Base-by-base conservation (phyloP, 441 rosid genomes). In the Corymbia calophylla region DNA sequence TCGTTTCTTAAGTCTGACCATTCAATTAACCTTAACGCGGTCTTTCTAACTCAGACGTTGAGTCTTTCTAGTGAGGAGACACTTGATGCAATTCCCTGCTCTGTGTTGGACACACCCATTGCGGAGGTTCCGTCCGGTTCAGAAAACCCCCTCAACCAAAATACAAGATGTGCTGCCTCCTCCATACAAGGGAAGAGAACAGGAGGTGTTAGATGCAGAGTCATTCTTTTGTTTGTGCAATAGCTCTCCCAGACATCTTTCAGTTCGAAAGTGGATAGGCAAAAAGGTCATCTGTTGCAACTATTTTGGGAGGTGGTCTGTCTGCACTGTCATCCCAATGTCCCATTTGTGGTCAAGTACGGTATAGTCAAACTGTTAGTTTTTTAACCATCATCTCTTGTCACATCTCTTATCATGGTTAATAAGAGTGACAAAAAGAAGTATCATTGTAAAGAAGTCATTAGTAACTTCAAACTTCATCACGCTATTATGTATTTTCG, bases 1-100 rank as follows among this genome's bases (percentile, higher is more conserved):
- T 35, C 27, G 2, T 25, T 17, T 55, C 62, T n/a, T 80, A 25
- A 17, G 53, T 39, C n/a, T 18, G 47, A 73, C 29, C n/a, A 44
- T 88, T 23, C 6, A 18, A 19, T 39, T 54, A 53, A 16, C 15
- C 56, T 54, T 19, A 51, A 53, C 53, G 48, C 31, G 21, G 87
- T 68, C 86, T 88, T 77, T 90, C 48, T 87, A 62, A 56, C 49
- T 87, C 96, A 97, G 99, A 97, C 98, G 55, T 54, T 97, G 87
- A 95, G 93, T 94, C 97, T 48, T 96, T 98, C 89, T 95, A 39
- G 96, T 17, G 97, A 95, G 81, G 96, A 98, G 92, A 94, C 98
- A 48, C 92, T 97, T 5, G 93, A 93, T 70, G 93, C 96, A 55
- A 93, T 98, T 93, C 97, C 99, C 0, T 95, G 95, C 92, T 90